These are phyloP conservation scores for Phialocephala sp. DNA, from an alignment of 2,329 filamentous ascomycete genomes.

Conservation along the genomic window DNA sequence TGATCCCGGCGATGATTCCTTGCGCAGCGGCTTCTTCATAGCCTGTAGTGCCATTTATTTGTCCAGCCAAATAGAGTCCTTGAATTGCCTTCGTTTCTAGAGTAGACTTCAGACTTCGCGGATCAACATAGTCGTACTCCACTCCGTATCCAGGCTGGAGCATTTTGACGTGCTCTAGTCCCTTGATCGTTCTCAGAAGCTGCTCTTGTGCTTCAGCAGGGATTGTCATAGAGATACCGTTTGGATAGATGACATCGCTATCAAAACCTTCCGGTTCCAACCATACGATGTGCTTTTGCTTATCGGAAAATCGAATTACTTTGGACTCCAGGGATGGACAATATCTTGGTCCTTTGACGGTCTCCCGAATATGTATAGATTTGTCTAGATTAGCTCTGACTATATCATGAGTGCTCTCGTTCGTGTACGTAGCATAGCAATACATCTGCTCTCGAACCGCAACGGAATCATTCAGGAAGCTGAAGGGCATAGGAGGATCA, in stretches of 20 bases:
- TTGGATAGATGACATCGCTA: slow-evolving; percentile 90
- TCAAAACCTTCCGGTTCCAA: slow-evolving; percentile 95
- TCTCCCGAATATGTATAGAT: slow-evolving; percentile 94
- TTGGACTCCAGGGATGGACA: slow-evolving; percentile 97
- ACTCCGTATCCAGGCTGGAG: slow-evolving; percentile 95
- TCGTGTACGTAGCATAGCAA: slow-evolving; percentile 91
- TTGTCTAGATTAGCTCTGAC: slow-evolving; percentile 91
- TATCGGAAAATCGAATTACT: slow-evolving; percentile 84
- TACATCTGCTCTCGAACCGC: slow-evolving; percentile 80
- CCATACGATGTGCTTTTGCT: slow-evolving; percentile 88
- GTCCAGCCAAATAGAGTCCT: slow-evolving; percentile 90
- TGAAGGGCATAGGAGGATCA: slow-evolving; percentile 86
- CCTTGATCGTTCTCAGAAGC: slow-evolving; percentile 84
- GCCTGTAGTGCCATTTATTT: slow-evolving; percentile 97
- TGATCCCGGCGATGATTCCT: slow-evolving; percentile 90
- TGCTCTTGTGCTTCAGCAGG: slow-evolving; percentile 85
- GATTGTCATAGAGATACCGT: slow-evolving; percentile 96
- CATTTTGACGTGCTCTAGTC: slow-evolving; percentile 89
- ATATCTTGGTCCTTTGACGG: slow-evolving; percentile 91
- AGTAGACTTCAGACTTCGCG: slow-evolving; percentile 83
- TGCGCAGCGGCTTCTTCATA: slow-evolving; percentile 98
- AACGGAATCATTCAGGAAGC: slow-evolving; percentile 82
- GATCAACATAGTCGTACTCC: slow-evolving; percentile 98
- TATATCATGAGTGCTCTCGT: slow-evolving; percentile 79
- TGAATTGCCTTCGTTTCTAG: slow-evolving; percentile 91